phyloP scores from a whole-genome alignment of 768 basidiomycete genomes.

The Postia placenta region DNA sequence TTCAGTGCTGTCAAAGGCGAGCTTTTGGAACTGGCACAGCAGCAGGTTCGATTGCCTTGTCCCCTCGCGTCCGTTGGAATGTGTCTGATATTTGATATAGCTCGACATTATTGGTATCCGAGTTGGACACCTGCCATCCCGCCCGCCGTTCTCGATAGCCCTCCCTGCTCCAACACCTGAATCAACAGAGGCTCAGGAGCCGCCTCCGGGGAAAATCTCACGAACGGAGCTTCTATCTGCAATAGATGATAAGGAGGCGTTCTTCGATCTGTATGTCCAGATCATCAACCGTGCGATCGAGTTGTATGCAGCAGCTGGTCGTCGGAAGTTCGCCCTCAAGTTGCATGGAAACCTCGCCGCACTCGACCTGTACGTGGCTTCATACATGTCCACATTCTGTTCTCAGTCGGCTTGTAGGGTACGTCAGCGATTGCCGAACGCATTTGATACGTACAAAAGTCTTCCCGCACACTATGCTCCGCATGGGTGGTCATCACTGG shows the following conservation, averaged over 20 bases:
- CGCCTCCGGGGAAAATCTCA: conserved; percentile 38
- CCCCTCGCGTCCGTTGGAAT: no score
- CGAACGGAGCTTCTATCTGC: conserved; percentile 56
- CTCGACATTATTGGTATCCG: conserved; percentile 81
- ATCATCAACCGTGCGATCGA: conserved; percentile 81
- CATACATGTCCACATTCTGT: not conserved
- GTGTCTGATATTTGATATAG: no score
- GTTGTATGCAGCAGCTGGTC: conserved; percentile 75
- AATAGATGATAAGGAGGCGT: conserved; percentile 48
- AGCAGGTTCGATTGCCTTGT: conserved; percentile 50
- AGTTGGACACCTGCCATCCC: conserved; percentile 61
- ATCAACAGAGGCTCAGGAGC: conserved; percentile 13
- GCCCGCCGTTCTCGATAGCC: conserved; percentile 66
- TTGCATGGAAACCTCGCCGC: conserved; percentile 84
- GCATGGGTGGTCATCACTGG: conserved; percentile 74
- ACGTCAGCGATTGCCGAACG: conserved; percentile 55
- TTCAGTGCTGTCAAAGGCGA: conserved; percentile 84
- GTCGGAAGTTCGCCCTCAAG: conserved; percentile 80
- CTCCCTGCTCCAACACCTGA: conserved; percentile 17
- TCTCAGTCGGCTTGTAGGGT: conserved; percentile 38
- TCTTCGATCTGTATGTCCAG: conserved; percentile 72
- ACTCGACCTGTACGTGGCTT: conserved; percentile 69
- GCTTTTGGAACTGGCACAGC: conserved; percentile 79
- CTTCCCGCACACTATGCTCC: conserved; percentile 85
- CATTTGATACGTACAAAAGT: conserved; percentile 66